Evolutionary conservation across 768 basidiomycete genomes (phyloP).

Genomic region (Leccinum incarnatum): DNA sequence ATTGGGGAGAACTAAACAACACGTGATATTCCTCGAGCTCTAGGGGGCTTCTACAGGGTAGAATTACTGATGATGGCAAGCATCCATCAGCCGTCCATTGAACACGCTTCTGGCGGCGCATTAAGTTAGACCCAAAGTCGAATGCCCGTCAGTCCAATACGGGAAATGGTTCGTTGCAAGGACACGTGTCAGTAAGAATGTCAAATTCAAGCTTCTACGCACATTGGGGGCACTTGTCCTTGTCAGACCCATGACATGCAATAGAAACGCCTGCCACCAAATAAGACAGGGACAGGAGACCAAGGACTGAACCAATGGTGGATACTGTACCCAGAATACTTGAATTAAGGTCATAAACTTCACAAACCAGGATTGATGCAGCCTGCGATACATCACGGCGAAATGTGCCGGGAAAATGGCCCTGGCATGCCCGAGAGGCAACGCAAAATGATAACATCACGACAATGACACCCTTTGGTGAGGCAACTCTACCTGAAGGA

Average conservation of each 20-base stretch:
- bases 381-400: constrained; percentile 10
- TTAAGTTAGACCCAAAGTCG: not conserved
- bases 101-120: constrained; percentile 2
- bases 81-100: not conserved
- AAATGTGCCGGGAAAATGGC: constrained; percentile 9
- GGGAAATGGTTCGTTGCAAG: not conserved
- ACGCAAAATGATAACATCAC: constrained; percentile 15
- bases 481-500: constrained; percentile 1
- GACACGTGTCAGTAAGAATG: constrained; percentile 10
- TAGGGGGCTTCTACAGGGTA: constrained; percentile 4
- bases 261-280: not conserved
- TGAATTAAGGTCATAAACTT: not conserved
- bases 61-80: constrained; percentile 9
- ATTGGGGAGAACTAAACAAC: constrained; percentile 8
- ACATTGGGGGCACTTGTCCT: not conserved
- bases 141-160: constrained; percentile 2
- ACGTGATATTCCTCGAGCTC: constrained; percentile 17
- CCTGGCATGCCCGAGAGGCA: constrained; percentile 3
- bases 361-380: constrained; percentile 12
- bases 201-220: not conserved
- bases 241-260: not conserved
- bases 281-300: constrained; percentile 6
- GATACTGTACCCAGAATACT: constrained; percentile 18
- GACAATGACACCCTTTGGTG: constrained; percentile 2
- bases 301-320: constrained; percentile 4